These are phyloP conservation scores for Stagonosporopsis vannaccii DNA, from an alignment of 2,329 filamentous ascomycete species.

Conservation along the genomic window DNA sequence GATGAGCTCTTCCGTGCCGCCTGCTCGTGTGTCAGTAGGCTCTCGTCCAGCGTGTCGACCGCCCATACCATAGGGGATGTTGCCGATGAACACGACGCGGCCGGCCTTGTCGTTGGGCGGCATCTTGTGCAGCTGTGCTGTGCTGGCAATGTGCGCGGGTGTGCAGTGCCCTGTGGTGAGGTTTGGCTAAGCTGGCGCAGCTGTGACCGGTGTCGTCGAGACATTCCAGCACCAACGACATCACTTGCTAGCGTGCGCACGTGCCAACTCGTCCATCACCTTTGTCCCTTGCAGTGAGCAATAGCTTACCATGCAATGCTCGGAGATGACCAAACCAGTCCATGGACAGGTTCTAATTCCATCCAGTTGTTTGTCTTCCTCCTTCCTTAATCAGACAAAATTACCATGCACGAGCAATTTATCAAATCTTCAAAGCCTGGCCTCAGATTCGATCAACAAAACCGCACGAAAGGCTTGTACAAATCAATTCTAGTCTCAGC, in stretches of 20 bases:
- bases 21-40: constrained; percentile 57
- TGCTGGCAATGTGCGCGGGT: neutral
- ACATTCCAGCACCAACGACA: constrained; percentile 6
- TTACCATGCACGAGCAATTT: no score
- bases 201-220: constrained; percentile 13
- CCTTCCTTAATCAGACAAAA: no score
- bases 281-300: neutral
- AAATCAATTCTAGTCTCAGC: no score
- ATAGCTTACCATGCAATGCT: no score
- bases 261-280: neutral
- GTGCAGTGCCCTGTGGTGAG: neutral
- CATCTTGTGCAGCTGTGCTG: constrained; percentile 26
- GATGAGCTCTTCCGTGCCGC: constrained; percentile 95
- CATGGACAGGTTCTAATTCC: no score
- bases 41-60: constrained; percentile 7
- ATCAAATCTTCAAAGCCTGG: no score
- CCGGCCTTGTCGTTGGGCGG: constrained; percentile 70
- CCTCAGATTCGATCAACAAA: no score
- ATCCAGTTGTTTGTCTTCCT: no score
- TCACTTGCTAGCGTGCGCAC: constrained; percentile 15
- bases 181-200: neutral
- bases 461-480: no score
- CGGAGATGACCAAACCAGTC: no score
- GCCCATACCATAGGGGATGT: constrained; percentile 79
- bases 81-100: constrained; percentile 83